Evolutionary conservation across 805 yeast species (phyloP).

Genomic region (Lipomyces oligophaga): DNA sequence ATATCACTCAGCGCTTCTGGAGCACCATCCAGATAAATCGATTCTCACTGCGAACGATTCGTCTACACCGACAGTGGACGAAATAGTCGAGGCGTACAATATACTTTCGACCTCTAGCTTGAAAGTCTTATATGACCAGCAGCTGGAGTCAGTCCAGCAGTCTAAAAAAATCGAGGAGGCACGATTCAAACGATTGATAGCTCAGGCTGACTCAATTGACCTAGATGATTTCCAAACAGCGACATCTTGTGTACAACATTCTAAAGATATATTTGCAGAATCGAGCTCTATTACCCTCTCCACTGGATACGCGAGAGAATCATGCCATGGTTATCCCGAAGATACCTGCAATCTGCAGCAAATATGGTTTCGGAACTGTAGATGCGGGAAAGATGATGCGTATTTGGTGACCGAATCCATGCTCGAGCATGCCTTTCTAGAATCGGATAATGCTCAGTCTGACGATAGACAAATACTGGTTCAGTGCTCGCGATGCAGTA

Average conservation of each 20-base stretch:
- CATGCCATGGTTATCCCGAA: neutral
- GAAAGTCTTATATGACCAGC: conserved; percentile 52
- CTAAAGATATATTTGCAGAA: no score
- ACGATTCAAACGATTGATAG: conserved; percentile 29
- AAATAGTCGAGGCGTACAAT: conserved; percentile 63
- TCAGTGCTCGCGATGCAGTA: conserved; percentile 78
- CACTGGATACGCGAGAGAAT: conserved; percentile 1
- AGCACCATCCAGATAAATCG: conserved; percentile 75
- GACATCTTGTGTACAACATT: conserved; percentile 27
- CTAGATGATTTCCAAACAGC: conserved; percentile 56
- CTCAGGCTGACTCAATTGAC: conserved; percentile 58
- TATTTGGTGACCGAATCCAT: conserved; percentile 60
- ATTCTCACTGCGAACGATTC: conserved; percentile 19
- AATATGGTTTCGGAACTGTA: conserved; percentile 37
- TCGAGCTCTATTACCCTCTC: no score
- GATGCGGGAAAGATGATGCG: conserved; percentile 48
- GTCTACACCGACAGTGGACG: conserved; percentile 37
- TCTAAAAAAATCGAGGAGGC: conserved; percentile 35
- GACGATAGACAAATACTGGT: conserved; percentile 59
- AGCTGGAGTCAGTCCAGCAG: conserved; percentile 37
- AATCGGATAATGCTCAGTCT: conserved; percentile 24
- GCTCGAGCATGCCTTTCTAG: conserved; percentile 39
- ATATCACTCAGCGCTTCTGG: conserved; percentile 57
- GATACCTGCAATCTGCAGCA: neutral
- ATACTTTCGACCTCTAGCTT: conserved; percentile 44